These are phyloP conservation scores for Pseudogymnoascus pannorum DNA, from an alignment of 2,329 filamentous ascomycete genomes.

Conservation along the genomic window DNA sequence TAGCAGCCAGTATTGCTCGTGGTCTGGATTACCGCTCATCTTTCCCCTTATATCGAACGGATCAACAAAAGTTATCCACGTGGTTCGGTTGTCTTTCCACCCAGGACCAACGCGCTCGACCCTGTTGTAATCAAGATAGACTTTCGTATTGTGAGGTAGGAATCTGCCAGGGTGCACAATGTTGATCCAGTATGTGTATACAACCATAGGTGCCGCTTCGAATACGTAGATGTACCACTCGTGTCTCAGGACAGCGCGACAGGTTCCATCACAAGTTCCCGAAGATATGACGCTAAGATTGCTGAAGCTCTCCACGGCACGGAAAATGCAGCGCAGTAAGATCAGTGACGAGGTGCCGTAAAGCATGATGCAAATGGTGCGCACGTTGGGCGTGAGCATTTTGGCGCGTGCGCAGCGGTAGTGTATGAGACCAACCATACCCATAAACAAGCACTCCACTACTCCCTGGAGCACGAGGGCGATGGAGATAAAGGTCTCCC, in stretches of 20 bases:
- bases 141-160: conserved; percentile 24
- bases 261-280: conserved; percentile 21
- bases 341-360: conserved; percentile 31
- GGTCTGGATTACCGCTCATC: not conserved
- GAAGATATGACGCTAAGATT: conserved; percentile 18
- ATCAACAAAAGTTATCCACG: not conserved
- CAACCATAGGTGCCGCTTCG: conserved; percentile 30
- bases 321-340: conserved; percentile 31
- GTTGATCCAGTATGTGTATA: conserved; percentile 31
- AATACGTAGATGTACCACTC: conserved; percentile 34
- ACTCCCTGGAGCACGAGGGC: conserved; percentile 28
- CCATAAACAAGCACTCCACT: conserved; percentile 25
- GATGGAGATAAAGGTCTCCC: conserved; percentile 24
- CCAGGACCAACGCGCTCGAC: conserved; percentile 29
- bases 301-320: conserved; percentile 29
- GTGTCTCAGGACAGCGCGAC: conserved; percentile 24
- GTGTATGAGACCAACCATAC: conserved; percentile 19
- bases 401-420: conserved; percentile 23
- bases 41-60: not conserved
- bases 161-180: conserved; percentile 31
- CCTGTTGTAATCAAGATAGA: conserved; percentile 27
- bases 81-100: conserved; percentile 19
- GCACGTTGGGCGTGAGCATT: conserved; percentile 26
- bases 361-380: conserved; percentile 28
- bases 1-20: conserved; percentile 1